Percentiles rank a stretch among this genome's conserved stretches.
These are phyloP conservation scores for Annulohypoxylon bovei DNA, from an alignment of 495 filamentous ascomycete species.

Conservation along the genomic window DNA sequence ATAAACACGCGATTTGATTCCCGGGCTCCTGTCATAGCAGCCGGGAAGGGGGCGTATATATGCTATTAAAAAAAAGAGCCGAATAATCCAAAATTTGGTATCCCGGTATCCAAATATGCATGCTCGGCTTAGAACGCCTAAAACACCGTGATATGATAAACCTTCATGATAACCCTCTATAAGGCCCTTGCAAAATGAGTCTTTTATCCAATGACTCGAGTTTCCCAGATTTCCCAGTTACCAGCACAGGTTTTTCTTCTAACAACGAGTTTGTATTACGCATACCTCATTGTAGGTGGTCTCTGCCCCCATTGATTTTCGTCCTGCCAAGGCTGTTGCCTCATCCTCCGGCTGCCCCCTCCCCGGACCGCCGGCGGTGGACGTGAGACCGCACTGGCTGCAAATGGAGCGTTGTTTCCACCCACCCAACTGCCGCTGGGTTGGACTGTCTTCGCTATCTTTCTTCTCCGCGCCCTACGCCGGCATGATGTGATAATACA, in stretches of 20 bases:
- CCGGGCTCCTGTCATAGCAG: not conserved
- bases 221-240: constrained; percentile 30
- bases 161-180: constrained; percentile 23
- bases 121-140: constrained; percentile 26
- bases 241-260: constrained; percentile 38
- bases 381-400: constrained; percentile 1
- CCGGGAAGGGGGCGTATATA: constrained; percentile 17
- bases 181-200: constrained; percentile 4
- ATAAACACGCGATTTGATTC: constrained; percentile 11
- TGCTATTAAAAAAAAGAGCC: constrained; percentile 28
- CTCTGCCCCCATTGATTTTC: constrained; percentile 27
- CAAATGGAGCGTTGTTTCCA: constrained; percentile 33
- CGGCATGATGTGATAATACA: constrained; percentile 69
- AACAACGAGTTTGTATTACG: constrained; percentile 21
- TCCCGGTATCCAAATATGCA: constrained; percentile 15
- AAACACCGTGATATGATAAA: constrained; percentile 37
- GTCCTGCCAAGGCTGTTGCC: constrained; percentile 37
- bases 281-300: constrained; percentile 37
- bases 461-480: constrained; percentile 45
- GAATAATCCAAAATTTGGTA: constrained; percentile 27
- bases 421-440: constrained; percentile 43
- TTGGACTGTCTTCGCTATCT: constrained; percentile 32
- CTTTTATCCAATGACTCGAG: constrained; percentile 2
- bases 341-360: constrained; percentile 9
- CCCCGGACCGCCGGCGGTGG: constrained; percentile 25